Evolutionary conservation across 1,284 basidiomycete species (phyloP), one percentile per base, ranked within the genome.

Genomic region (Heliocybe sulcata): DNA sequence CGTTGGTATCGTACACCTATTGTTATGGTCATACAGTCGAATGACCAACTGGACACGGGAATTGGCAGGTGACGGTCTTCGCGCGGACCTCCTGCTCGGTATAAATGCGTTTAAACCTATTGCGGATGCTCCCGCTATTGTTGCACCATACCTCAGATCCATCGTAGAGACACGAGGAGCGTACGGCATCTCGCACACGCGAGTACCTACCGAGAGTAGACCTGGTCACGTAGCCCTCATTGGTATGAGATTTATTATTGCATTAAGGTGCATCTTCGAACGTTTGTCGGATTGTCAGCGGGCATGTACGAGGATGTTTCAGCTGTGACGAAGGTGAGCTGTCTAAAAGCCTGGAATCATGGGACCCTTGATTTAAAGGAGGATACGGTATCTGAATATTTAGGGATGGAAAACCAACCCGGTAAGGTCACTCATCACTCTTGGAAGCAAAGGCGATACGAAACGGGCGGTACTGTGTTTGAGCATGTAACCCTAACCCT

Each of bases 251-350:
- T 31, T 19, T 31, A 27, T 9, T 29, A 1, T 54, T 29, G 12
- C 31, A 8, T 11, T 12, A 12, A 31, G 12, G 29, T 6, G 4
- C 6, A 31, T 31, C 29, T 31, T 49, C 20, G 27, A 22, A 25
- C 42, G 42, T 20, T 45, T 49, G 47, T 12, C n/a, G 16, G 47
- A 16, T 22, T 14, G 10, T 33, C 50, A 87, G 85, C 80, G 35
- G 92, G 92, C 8, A 93, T 94, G 90, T 94, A 95, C 66, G 93
- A 95, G 68, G 92, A 95, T 63, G 91, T 93, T 3, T 92, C 89
- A 3, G 92, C 92, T 12, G 92, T 95, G 27, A 93, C 87, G 59
- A 90, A 87, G 82, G 83, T 85, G 69, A 60, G 73, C 57, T 22
- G n/a, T 22, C 25, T 51, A 16, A 45, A 45, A 8, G 45, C 38